Base-by-base conservation (phyloP, 1,139 yeast species). In the Kodamaea arcana region DNA sequence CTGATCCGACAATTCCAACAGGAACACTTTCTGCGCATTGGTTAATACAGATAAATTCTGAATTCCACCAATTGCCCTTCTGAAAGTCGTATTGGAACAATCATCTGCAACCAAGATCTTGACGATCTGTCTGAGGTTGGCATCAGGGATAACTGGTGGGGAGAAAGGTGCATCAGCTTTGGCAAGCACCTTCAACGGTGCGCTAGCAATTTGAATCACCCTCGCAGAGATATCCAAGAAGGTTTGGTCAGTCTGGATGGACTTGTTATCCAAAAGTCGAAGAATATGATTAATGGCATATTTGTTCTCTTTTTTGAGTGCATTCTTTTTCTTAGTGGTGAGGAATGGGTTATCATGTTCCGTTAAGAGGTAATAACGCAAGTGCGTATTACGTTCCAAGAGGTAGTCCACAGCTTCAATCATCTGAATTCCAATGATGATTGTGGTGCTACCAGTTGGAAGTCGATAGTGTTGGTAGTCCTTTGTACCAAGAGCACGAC, bases 1-100 rank as follows among this genome's bases (percentile, higher is more conserved):
- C 43, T 73, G 75, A 16, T 70, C 71, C 0, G 90, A 77, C 29
- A 88, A 65, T 45, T 85, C 94, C 18, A 62, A 53, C 0, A 92
- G 82, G 51, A 88, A 85, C 1, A 80, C 70, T 31, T 70, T 67
- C 45, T 77, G 80, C 3, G 87, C 82, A 37, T 78, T 75, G 2
- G 75, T 70, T 25, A 87, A 62, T 14, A 71, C 65, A 0, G 87
- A 76, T 37, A 90, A 58, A 51, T 85, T 82, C 48, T 84, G 94
- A 82, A 90, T 85, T 2, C 90, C 79, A 42, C 86, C 78, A 33
- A 90, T 70, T 0, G 94, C 81, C 53, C 90, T 84, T 49, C 88
- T 87, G 60, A 88, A 88, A 0, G 94, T 88, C 28, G 83, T 75
- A 45, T 87, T 83, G 18, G 90, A 80, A 54, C 97, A 87, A 40